Evolutionary conservation across 2,329 filamentous ascomycete species (phyloP).

Genomic region (Bipolaris victoriae): DNA sequence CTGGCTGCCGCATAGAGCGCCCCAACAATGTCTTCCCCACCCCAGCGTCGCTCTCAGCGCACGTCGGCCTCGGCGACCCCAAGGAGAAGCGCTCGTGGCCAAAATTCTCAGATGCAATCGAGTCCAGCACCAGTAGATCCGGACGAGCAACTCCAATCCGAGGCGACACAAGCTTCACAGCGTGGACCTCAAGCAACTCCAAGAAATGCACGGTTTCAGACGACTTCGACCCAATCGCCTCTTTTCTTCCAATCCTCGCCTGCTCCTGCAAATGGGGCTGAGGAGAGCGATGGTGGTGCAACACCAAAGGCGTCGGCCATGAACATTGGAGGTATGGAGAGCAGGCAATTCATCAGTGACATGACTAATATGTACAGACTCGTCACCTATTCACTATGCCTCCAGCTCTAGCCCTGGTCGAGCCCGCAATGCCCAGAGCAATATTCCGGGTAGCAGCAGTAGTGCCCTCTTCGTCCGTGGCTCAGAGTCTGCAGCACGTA

Average conservation of each 20-base stretch:
- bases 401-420: slow-evolving; percentile 86
- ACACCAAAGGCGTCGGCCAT: slow-evolving; percentile 72
- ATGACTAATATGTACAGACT: slow-evolving; percentile 64
- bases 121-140: slow-evolving; percentile 53
- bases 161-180: slow-evolving; percentile 50
- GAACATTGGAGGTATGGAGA: slow-evolving; percentile 65
- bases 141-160: slow-evolving; percentile 52
- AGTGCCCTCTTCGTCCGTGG: slow-evolving; percentile 84
- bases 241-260: slow-evolving; percentile 76
- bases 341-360: neutral
- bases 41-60: slow-evolving; percentile 61
- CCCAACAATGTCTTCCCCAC: slow-evolving; percentile 66
- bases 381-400: slow-evolving; percentile 89
- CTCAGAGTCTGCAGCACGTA: slow-evolving; percentile 61
- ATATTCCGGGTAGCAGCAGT: slow-evolving; percentile 79
- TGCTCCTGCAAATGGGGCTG: slow-evolving; percentile 50
- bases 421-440: slow-evolving; percentile 63
- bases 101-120: slow-evolving; percentile 61
- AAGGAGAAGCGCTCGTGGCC: slow-evolving; percentile 59
- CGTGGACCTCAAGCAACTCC: slow-evolving; percentile 54
- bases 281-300: slow-evolving; percentile 65
- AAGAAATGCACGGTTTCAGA: slow-evolving; percentile 52
- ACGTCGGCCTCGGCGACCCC: slow-evolving; percentile 63
- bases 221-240: slow-evolving; percentile 67
- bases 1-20: slow-evolving; percentile 12